Percentiles rank a stretch among this genome's conserved stretches.
Evolutionary conservation across 140 eudicot species (phyloP).

Genomic region (Stevia rebaudiana): DNA sequence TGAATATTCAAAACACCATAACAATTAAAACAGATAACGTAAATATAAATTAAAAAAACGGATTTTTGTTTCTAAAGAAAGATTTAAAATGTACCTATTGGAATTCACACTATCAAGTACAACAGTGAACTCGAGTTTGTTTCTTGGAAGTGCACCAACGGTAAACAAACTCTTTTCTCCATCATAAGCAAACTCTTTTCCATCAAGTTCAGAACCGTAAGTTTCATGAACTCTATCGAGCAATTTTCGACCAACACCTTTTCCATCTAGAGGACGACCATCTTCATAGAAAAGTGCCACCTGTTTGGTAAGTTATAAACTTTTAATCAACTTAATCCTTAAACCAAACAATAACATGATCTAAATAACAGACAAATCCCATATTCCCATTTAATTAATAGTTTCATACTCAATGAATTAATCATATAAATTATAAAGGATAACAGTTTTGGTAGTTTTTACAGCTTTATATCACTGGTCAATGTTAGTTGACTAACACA

Average conservation of each 20-base stretch:
- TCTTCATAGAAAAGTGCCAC: slow-evolving; percentile 75
- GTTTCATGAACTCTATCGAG: slow-evolving; percentile 64
- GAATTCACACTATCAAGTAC: slow-evolving; percentile 55
- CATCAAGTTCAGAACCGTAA: slow-evolving; percentile 57
- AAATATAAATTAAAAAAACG: background rate
- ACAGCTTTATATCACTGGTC: background rate
- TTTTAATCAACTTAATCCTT: background rate
- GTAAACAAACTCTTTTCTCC: slow-evolving; percentile 91
- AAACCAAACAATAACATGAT: background rate
- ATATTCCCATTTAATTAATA: too few species aligned
- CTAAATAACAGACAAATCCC: background rate
- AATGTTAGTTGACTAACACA: background rate
- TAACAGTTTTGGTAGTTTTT: background rate
- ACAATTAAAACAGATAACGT: background rate
- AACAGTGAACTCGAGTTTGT: slow-evolving; percentile 78
- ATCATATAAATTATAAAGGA: background rate
- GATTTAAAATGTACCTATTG: slow-evolving; percentile 40
- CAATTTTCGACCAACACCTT: slow-evolving; percentile 72
- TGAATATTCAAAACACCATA: background rate
- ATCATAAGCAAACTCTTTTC: slow-evolving; percentile 76
- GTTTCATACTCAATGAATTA: background rate
- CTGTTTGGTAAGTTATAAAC: slow-evolving; percentile 29
- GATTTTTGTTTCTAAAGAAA: background rate
- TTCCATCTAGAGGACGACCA: slow-evolving; percentile 68
- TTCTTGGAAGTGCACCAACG: slow-evolving; percentile 70